These are phyloP conservation scores for Cordyceps tenuipes DNA, from an alignment of 2,329 filamentous ascomycete species.

Conservation along the genomic window DNA sequence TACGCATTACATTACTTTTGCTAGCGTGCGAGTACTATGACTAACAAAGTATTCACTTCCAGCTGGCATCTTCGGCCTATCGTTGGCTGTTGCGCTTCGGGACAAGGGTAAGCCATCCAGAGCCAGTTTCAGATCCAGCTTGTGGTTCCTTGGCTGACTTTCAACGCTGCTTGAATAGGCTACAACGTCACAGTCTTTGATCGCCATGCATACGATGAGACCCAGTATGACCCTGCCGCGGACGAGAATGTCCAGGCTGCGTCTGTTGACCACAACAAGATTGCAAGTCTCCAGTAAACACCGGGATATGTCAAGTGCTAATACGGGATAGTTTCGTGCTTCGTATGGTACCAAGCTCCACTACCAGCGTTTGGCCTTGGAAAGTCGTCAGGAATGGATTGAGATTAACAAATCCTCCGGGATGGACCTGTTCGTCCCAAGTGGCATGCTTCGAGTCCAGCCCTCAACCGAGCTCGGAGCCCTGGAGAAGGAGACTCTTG, in stretches of 20 bases:
- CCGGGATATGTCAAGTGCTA: not conserved
- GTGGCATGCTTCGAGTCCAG: conserved; percentile 22
- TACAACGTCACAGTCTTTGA: conserved; percentile 18
- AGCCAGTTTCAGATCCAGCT: not conserved
- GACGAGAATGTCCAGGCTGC: conserved; percentile 16
- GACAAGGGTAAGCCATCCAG: conserved; percentile 14
- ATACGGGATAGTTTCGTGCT: conserved; percentile 16
- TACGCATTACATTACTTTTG: not conserved
- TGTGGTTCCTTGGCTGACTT: not conserved
- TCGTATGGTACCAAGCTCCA: conserved; percentile 19
- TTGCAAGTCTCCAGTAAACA: conserved; percentile 12
- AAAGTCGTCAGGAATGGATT: conserved; percentile 19
- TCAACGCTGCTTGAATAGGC: not conserved
- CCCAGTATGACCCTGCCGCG: conserved; percentile 15
- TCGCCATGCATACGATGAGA: conserved; percentile 16
- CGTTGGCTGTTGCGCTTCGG: conserved; percentile 18
- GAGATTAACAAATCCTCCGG: conserved; percentile 13
- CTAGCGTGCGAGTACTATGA: not conserved
- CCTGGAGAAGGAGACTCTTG: conserved; percentile 19
- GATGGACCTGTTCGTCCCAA: conserved; percentile 14
- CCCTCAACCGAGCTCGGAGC: conserved; percentile 15
- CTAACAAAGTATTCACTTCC: not conserved
- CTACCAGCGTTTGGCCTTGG: conserved; percentile 19
- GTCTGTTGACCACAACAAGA: conserved; percentile 21
- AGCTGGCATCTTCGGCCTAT: conserved; percentile 20